Conservation (phyloP, 2,329 filamentous ascomycete genomes). For the Drechslerella dactyloides region DNA sequence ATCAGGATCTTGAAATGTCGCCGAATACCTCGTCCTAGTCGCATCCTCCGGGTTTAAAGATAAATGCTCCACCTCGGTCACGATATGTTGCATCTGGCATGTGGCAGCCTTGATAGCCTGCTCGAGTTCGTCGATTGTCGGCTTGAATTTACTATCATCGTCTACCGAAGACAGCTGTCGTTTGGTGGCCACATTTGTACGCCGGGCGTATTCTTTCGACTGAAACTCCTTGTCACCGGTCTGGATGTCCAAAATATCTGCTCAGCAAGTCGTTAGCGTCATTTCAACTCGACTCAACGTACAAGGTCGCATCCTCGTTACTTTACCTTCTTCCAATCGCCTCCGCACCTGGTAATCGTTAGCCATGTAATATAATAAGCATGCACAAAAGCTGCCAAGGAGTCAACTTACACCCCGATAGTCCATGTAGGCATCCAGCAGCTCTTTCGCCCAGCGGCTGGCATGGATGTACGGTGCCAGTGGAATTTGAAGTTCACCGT, state of each 20-base stretch:
- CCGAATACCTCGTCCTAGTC: slow-evolving; percentile 6
- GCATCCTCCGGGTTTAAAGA: slow-evolving; percentile 14
- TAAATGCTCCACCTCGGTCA: slow-evolving; percentile 46
- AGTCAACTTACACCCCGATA: slow-evolving; percentile 52
- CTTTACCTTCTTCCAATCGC: neutral
- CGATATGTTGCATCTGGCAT: slow-evolving; percentile 51
- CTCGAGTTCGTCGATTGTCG: slow-evolving; percentile 21
- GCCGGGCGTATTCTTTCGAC: slow-evolving; percentile 33
- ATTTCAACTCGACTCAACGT: too few relatives aligned
- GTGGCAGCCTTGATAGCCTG: slow-evolving; percentile 26
- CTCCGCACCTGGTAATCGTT: neutral
- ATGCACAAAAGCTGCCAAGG: neutral
- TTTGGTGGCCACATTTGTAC: slow-evolving; percentile 12
- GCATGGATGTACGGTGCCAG: slow-evolving; percentile 54
- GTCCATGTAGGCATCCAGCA: slow-evolving; percentile 54
- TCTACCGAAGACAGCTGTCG: slow-evolving; percentile 24
- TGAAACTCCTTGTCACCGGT: slow-evolving; percentile 47
- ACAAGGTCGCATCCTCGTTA: too few relatives aligned
- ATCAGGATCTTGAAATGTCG: slow-evolving; percentile 30
- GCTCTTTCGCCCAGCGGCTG: slow-evolving; percentile 50
- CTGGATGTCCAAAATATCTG: slow-evolving; percentile 39
- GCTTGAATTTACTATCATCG: slow-evolving; percentile 35
- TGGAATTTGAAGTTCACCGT: slow-evolving; percentile 26
- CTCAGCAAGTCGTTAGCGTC: too few relatives aligned
- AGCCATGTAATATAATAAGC: slow-evolving; percentile 4